Evolutionary conservation across 2,329 filamentous ascomycete genomes (phyloP).

Genomic region (Coniella vitis): DNA sequence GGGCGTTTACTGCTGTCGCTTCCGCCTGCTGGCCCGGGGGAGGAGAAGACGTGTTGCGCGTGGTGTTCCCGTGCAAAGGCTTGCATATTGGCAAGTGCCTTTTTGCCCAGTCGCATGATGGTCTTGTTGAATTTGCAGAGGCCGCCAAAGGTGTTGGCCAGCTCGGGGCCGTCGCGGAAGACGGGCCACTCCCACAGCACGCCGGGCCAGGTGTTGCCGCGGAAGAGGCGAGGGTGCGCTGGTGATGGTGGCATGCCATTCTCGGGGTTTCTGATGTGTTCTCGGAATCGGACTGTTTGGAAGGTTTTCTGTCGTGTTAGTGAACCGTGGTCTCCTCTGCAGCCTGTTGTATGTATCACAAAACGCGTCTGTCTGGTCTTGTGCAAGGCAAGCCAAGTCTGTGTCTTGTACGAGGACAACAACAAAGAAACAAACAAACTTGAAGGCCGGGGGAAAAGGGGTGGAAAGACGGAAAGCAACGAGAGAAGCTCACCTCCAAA

Average conservation of each 20-base stretch:
- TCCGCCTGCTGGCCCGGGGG: no score
- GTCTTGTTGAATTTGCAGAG: conserved; percentile 35
- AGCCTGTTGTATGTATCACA: no score
- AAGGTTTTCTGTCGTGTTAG: no score
- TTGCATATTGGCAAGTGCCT: conserved; percentile 30
- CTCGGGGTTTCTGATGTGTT: conserved; percentile 22
- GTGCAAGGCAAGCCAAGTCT: no score
- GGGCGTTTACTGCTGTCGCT: no score
- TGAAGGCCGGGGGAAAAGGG: no score
- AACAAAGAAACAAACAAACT: no score
- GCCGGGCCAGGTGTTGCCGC: conserved; percentile 31
- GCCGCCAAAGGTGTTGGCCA: conserved; percentile 36
- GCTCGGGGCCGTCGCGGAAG: conserved; percentile 39
- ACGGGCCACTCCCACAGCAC: conserved; percentile 40
- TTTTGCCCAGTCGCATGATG: conserved; percentile 33
- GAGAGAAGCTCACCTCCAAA: conserved; percentile 24
- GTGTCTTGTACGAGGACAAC: no score
- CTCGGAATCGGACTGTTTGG: conserved; percentile 27
- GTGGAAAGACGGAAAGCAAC: background rate
- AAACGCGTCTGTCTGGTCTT: no score
- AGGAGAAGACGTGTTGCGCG: no score
- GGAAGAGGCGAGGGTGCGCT: conserved; percentile 29
- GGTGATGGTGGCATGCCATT: conserved; percentile 16
- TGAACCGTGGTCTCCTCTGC: no score
- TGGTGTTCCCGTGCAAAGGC: conserved; percentile 20